These are phyloP conservation scores for Stephania cephalantha DNA, from an alignment of 164 flowering plant genomes.

Conservation along the genomic window DNA sequence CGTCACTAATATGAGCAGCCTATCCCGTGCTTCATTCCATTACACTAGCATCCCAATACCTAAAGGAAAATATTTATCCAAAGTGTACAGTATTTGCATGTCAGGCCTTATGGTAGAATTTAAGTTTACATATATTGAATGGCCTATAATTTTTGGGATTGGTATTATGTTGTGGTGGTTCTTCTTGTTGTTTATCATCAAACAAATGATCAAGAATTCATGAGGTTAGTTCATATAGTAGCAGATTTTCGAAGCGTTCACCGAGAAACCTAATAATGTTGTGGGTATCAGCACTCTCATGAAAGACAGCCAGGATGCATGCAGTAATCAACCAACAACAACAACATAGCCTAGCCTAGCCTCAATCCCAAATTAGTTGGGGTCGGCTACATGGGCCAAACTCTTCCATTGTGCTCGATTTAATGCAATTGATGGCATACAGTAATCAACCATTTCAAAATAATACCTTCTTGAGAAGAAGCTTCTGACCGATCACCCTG, in stretches of 20 bases:
- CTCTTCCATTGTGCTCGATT: no score
- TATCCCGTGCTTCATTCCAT: not conserved
- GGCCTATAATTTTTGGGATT: not conserved
- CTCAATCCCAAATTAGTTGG: no score
- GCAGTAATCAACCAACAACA: not conserved
- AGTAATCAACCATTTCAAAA: not conserved
- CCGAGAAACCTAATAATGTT: not conserved
- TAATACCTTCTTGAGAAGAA: slow-evolving; percentile 57
- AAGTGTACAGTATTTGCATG: not conserved
- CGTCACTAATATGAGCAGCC: not conserved
- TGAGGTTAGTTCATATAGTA: not conserved
- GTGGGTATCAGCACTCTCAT: not conserved
- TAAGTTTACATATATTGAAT: not conserved
- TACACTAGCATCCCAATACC: not conserved
- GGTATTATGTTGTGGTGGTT: no score
- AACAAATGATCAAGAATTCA: not conserved
- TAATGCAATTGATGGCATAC: not conserved
- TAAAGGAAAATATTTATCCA: not conserved
- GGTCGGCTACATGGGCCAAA: no score
- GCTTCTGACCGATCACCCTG: slow-evolving; percentile 37
- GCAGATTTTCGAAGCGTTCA: not conserved
- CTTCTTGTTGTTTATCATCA: not conserved
- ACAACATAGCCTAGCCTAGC: no score
- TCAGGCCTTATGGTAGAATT: not conserved
- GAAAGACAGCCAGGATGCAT: not conserved